Evolutionary conservation across 1,284 basidiomycete genomes (phyloP), one percentile per base, ranked within the genome.

Genomic region (Ceratobasidium sp.): DNA sequence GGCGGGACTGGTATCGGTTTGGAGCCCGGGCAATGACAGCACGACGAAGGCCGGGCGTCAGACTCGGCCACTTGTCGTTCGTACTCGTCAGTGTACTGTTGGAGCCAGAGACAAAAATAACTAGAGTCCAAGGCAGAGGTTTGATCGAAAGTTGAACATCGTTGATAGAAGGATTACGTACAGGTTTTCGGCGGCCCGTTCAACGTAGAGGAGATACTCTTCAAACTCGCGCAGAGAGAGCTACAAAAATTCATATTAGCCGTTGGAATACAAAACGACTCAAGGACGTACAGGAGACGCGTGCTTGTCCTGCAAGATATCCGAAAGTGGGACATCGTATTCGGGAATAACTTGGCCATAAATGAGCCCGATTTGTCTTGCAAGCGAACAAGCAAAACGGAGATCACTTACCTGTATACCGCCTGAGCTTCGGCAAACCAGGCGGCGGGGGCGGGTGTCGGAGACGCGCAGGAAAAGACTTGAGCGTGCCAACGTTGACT

Each of bases 181-280:
- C 78, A 79, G 58, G 63, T 79, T 79, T 23, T 79, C 78, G 9
- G 64, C 67, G 51, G 75, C 77, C 18, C 68, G 73, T 44, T 79
- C 78, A 20, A 71, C 56, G 44, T 76, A 80, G 33, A 72, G 68
- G 26, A 78, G 33, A 55, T 77, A 80, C 42, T 71, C 76, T 42
- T 80, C 79, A 61, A 80, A 78, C 61, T 78, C 76, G 68, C 71
- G 69, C 13, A 68, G 72, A 28, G 78, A 61, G 39, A 68, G 53
- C 72, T 76, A 33, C 18, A 42, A 53, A 6, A 20, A 28, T 26
- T 4, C 33, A 40, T n/a, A 33, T 49, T 23, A 39, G 28, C 42
- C 13, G 66, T n/a, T 40, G 20, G 23, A 7, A 2, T 5, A 28
- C 42, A 7, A 53, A 3, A 33, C 33, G 56, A 44, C 15, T 44